phyloP scores from a whole-genome alignment of 2,329 filamentous ascomycete species.

The Gnomoniopsis sp. region DNA sequence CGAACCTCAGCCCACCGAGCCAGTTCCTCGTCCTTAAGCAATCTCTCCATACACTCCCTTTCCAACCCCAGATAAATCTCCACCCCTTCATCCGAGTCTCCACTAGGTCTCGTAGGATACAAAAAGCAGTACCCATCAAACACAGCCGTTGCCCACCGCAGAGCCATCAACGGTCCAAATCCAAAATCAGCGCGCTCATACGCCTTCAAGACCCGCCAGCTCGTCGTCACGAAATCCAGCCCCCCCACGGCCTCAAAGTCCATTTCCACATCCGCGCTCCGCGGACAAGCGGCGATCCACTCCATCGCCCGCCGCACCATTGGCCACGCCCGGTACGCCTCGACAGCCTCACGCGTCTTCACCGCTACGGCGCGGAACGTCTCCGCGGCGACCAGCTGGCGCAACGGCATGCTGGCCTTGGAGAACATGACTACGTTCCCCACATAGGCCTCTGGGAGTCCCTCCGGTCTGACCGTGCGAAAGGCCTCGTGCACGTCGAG shows the following conservation, averaged over 20 bases:
- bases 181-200: slow-evolving; percentile 5
- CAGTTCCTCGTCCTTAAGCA: neutral
- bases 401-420: neutral
- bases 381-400: neutral
- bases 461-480: neutral
- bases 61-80: slow-evolving; percentile 8
- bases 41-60: slow-evolving; percentile 1
- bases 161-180: neutral
- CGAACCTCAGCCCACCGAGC: neutral
- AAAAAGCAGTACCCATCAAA: slow-evolving; percentile 6
- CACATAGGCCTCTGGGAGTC: neutral
- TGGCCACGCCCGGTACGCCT: neutral
- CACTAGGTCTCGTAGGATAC: neutral
- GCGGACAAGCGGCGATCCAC: neutral
- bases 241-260: neutral
- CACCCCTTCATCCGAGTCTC: neutral
- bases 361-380: slow-evolving; percentile 6
- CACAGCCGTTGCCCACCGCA: slow-evolving; percentile 6
- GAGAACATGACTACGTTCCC: slow-evolving; percentile 10
- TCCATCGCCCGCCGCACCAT: neutral
- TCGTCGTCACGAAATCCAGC: neutral
- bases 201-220: slow-evolving; percentile 3
- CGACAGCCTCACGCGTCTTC: neutral
- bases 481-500: neutral
- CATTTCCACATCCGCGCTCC: neutral